These are phyloP conservation scores for Tuber melanosporum DNA, from an alignment of 495 filamentous ascomycete genomes.

Conservation along the genomic window DNA sequence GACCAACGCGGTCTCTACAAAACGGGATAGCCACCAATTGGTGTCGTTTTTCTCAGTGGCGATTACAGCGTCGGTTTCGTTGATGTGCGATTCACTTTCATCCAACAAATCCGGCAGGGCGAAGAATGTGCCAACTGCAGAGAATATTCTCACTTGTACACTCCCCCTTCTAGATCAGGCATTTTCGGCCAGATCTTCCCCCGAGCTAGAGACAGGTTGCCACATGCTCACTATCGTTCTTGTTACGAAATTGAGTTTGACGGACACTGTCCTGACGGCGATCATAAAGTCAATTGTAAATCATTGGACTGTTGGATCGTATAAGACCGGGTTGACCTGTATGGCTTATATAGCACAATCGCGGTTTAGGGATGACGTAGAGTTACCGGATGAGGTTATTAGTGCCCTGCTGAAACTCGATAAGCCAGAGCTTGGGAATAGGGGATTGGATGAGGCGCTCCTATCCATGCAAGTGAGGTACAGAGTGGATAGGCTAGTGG, in stretches of 20 bases:
- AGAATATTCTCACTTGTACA: conserved; percentile 67
- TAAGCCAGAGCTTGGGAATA: neutral
- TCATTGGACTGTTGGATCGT: conserved; percentile 66
- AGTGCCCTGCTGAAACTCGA: conserved; percentile 61
- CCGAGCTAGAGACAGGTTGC: conserved; percentile 71
- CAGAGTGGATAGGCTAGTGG: conserved; percentile 63
- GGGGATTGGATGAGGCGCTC: conserved; percentile 50
- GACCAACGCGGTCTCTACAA: conserved; percentile 57
- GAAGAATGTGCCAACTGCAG: conserved; percentile 64
- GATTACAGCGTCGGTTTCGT: conserved; percentile 70
- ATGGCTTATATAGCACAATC: conserved; percentile 73
- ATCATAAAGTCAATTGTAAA: conserved; percentile 79
- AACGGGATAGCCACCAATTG: conserved; percentile 65
- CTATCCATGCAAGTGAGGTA: conserved; percentile 58
- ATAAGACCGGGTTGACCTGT: conserved; percentile 68
- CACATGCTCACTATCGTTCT: conserved; percentile 86
- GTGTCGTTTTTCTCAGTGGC: conserved; percentile 83
- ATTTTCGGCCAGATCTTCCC: conserved; percentile 61
- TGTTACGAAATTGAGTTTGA: conserved; percentile 68
- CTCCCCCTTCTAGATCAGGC: conserved; percentile 70
- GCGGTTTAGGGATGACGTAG: conserved; percentile 48
- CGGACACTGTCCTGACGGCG: conserved; percentile 64
- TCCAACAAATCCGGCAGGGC: conserved; percentile 65
- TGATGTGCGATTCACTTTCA: conserved; percentile 65
- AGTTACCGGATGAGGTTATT: conserved; percentile 60